Conservation (phyloP, 805 yeast genomes). For the Candida krabiensis region DNA sequence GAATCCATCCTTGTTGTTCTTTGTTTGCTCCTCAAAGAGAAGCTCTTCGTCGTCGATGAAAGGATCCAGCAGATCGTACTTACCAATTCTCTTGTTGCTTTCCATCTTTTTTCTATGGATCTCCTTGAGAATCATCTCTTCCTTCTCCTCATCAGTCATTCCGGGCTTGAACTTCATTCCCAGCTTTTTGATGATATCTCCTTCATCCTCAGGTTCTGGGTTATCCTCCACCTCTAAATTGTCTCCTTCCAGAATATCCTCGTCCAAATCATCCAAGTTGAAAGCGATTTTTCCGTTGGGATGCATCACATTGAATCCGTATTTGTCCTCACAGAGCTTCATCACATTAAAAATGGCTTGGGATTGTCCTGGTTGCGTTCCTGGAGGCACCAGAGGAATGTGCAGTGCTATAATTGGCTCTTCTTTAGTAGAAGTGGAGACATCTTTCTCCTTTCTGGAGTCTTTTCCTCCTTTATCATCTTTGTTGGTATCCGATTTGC, state of each 20-base stretch:
- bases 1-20: slow-evolving; percentile 91
- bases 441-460: slow-evolving; percentile 1
- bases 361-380: slow-evolving; percentile 45
- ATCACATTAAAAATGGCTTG: slow-evolving; percentile 71
- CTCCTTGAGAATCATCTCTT: slow-evolving; percentile 30
- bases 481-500: slow-evolving; percentile 6
- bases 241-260: slow-evolving; percentile 44
- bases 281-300: slow-evolving; percentile 63
- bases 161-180: slow-evolving; percentile 32
- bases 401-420: slow-evolving; percentile 55
- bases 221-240: slow-evolving; percentile 11
- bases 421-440: slow-evolving; percentile 17
- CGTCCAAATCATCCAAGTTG: slow-evolving; percentile 50
- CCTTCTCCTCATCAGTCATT: slow-evolving; percentile 35
- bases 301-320: slow-evolving; percentile 73
- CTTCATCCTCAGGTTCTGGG: slow-evolving; percentile 36
- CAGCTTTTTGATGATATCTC: slow-evolving; percentile 31
- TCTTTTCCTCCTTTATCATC: slow-evolving; percentile 3
- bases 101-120: slow-evolving; percentile 40
- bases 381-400: slow-evolving; percentile 54
- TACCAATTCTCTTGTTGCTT: slow-evolving; percentile 76
- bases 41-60: slow-evolving; percentile 94
- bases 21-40: slow-evolving; percentile 89
- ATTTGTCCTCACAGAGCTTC: slow-evolving; percentile 76
- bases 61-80: slow-evolving; percentile 90